phyloP scores from a whole-genome alignment of 2,329 filamentous ascomycete species.

The Elsinoe arachidis region DNA sequence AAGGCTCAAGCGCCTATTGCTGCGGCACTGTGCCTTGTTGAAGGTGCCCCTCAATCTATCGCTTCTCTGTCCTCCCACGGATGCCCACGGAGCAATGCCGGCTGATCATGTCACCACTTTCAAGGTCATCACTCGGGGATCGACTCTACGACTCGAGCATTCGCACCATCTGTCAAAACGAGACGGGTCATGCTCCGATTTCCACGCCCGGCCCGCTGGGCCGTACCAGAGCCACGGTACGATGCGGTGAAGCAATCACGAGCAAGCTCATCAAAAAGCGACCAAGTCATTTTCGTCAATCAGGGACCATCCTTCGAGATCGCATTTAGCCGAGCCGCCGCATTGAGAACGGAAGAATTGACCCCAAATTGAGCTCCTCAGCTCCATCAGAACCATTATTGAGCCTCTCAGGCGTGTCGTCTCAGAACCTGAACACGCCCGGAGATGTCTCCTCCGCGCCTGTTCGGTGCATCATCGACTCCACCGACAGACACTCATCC shows the following conservation, averaged over 20 bases:
- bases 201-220: background rate
- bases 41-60: background rate
- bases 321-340: constrained; percentile 3
- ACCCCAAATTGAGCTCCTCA: background rate
- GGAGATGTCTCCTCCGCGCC: background rate
- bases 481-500: background rate
- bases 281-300: no score
- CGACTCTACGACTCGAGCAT: background rate
- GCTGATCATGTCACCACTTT: background rate
- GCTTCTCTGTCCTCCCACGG: background rate
- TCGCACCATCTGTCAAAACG: background rate
- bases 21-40: no score
- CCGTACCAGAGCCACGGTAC: background rate
- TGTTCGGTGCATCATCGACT: background rate
- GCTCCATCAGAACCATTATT: background rate
- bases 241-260: background rate
- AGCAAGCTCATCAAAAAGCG: no score
- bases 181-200: background rate
- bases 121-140: no score
- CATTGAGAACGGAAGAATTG: constrained; percentile 10
- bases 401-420: background rate
- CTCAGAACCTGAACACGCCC: background rate
- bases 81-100: background rate
- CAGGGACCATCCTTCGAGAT: background rate
- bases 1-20: no score